These are phyloP conservation scores for Candida qinlingensis DNA, from an alignment of 805 yeast genomes.

Conservation along the genomic window DNA sequence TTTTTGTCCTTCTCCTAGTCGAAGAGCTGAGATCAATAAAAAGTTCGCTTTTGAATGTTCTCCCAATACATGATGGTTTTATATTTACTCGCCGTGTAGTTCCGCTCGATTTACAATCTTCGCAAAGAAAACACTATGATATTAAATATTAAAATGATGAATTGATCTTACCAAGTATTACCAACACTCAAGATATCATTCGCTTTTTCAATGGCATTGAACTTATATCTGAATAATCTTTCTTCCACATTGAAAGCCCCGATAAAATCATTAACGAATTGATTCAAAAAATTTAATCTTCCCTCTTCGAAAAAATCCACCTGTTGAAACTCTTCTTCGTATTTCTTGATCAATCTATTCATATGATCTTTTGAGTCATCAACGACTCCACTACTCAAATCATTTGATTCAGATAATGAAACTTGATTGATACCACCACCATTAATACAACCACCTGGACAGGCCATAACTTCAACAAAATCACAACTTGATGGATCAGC, in stretches of 20 bases:
- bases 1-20: no score
- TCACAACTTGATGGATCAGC: constrained; percentile 68
- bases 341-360: constrained; percentile 27
- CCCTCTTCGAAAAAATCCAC: constrained; percentile 25
- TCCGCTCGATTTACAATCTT: no score
- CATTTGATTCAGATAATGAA: constrained; percentile 1
- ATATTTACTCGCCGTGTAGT: no score
- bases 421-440: constrained; percentile 78
- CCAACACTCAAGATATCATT: constrained; percentile 48
- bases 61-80: no score
- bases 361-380: constrained; percentile 23
- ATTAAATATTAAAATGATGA: no score
- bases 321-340: constrained; percentile 27
- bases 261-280: constrained; percentile 34
- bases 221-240: constrained; percentile 41
- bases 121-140: no score
- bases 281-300: constrained; percentile 7
- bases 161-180: constrained; percentile 43
- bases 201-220: constrained; percentile 47
- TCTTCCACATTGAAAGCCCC: constrained; percentile 27
- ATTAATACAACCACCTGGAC: constrained; percentile 96
- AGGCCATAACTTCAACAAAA: constrained; percentile 94
- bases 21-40: no score
- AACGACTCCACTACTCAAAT: constrained; percentile 5
- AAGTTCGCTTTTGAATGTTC: no score